Evolutionary conservation across 2,329 filamentous ascomycete genomes (phyloP).

Genomic region (Coniochaeta prunicola): DNA sequence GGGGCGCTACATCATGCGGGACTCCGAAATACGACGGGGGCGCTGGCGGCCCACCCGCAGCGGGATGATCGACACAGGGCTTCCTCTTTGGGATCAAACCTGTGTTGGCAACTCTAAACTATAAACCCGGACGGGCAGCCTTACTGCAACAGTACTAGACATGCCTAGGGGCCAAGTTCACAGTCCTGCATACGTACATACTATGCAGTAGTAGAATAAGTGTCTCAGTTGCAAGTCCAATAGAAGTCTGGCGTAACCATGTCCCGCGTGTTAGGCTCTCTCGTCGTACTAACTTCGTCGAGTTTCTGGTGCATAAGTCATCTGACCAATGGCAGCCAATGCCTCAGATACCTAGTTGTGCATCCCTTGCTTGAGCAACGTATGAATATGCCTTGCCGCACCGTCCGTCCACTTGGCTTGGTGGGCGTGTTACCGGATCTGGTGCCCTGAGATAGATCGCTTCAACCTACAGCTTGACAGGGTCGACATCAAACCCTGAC

Average conservation of each 20-base stretch:
- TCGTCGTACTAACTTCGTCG: neutral
- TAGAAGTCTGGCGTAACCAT: neutral
- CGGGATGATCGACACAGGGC: neutral
- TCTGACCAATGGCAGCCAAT: neutral
- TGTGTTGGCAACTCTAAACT: neutral
- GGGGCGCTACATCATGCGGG: neutral
- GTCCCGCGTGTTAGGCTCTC: neutral
- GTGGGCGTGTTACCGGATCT: neutral
- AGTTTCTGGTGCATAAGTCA: neutral
- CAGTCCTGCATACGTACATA: no score
- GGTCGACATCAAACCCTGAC: neutral
- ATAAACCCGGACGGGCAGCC: neutral
- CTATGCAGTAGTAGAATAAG: no score
- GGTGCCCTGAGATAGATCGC: neutral
- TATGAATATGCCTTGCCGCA: neutral
- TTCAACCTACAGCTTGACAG: neutral
- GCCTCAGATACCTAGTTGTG: neutral
- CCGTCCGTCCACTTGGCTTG: neutral
- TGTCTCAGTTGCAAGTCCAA: neutral
- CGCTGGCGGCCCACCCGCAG: neutral
- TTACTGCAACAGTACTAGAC: no score
- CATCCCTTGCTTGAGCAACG: neutral
- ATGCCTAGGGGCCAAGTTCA: no score
- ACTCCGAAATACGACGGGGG: neutral
- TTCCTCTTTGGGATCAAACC: neutral